Evolutionary conservation across 257 asterid species (phyloP).

Genomic region (Ehretia macrophylla): DNA sequence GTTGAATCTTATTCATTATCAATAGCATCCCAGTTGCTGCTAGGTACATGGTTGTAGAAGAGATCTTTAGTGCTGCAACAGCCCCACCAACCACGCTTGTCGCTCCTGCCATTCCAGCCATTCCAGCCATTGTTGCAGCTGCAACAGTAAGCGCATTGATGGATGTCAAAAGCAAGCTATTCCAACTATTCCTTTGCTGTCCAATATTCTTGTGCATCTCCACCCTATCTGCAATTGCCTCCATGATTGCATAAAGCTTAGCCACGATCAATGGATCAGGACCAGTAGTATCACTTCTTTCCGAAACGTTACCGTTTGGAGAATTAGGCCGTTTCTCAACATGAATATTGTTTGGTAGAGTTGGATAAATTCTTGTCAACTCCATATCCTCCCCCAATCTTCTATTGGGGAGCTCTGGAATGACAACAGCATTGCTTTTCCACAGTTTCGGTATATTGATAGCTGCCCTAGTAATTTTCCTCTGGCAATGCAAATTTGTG

Average conservation of each 20-base stretch:
- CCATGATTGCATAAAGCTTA: conserved; percentile 28
- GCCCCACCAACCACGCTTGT: conserved; percentile 24
- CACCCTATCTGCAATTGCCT: conserved; percentile 32
- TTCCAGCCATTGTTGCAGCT: conserved; percentile 31
- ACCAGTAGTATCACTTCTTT: neutral
- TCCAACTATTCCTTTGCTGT: conserved; percentile 37
- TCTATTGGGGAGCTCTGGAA: conserved; percentile 8
- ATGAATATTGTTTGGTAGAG: neutral
- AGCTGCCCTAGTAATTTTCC: conserved; percentile 3
- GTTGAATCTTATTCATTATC: conserved; percentile 53
- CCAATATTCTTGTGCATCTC: conserved; percentile 37
- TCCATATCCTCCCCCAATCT: conserved; percentile 8
- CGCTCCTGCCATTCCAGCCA: no score
- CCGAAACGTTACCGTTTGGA: neutral
- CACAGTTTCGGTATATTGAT: conserved; percentile 7
- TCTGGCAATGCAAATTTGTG: neutral
- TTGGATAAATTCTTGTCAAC: neutral
- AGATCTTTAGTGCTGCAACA: conserved; percentile 28
- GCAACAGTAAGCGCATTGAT: conserved; percentile 30
- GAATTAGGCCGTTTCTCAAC: conserved; percentile 1
- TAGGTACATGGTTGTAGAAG: conserved; percentile 39
- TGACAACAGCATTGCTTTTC: neutral
- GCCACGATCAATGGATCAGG: conserved; percentile 6
- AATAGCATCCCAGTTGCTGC: conserved; percentile 47
- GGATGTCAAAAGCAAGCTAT: conserved; percentile 25